These are phyloP conservation scores for Plantago elongata DNA, from an alignment of 257 asterid species.

Conservation along the genomic window DNA sequence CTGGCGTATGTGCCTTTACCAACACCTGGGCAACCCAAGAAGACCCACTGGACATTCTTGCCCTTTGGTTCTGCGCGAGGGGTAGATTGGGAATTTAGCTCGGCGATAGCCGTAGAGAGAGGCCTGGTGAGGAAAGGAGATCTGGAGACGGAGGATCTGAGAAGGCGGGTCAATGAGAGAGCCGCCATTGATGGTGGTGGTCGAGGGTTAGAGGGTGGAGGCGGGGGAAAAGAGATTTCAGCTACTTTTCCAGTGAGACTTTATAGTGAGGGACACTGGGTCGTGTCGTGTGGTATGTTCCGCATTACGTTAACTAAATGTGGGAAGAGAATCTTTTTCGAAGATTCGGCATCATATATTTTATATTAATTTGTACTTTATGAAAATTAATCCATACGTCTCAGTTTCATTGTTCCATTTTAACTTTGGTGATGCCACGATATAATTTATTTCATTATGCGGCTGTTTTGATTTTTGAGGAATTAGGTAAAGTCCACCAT, in stretches of 20 bases:
- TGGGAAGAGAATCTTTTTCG: constrained; percentile 21
- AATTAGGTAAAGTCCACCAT: too few relatives aligned
- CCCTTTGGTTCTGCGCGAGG: constrained; percentile 52
- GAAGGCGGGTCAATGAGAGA: constrained; percentile 46
- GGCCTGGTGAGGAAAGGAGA: constrained; percentile 30
- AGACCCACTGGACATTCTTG: constrained; percentile 82
- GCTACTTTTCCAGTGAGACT: not conserved
- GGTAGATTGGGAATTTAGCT: constrained; percentile 30
- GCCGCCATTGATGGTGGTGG: constrained; percentile 67
- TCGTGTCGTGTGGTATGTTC: too few relatives aligned
- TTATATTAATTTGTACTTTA: too few relatives aligned
- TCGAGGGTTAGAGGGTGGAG: constrained; percentile 1
- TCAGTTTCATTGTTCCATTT: too few relatives aligned
- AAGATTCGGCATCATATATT: constrained; percentile 24
- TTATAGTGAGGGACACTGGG: constrained; percentile 11
- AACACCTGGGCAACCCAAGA: constrained; percentile 95
- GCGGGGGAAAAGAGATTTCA: constrained; percentile 18
- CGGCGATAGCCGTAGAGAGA: constrained; percentile 50
- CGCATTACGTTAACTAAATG: constrained; percentile 19
- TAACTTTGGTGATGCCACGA: too few relatives aligned
- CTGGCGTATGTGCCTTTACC: constrained; percentile 98
- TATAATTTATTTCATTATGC: too few relatives aligned
- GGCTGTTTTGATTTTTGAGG: too few relatives aligned
- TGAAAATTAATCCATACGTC: too few relatives aligned
- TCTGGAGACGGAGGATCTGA: constrained; percentile 47